Evolutionary conservation across 805 yeast species (phyloP).

Genomic region (Pichia phayaonensis): DNA sequence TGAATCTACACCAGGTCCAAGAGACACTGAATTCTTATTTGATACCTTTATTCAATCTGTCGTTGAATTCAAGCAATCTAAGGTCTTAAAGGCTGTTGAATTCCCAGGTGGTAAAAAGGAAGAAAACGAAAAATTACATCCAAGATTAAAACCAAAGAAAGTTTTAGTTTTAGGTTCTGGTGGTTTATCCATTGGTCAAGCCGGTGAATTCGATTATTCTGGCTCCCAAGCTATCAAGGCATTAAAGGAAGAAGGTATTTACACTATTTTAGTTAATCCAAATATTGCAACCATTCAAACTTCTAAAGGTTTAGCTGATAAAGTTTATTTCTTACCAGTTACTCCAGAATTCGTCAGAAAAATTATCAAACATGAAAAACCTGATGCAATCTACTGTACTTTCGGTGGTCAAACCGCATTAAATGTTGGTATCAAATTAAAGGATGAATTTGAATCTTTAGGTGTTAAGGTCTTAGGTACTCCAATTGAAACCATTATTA

Average conservation of each 20-base stretch:
- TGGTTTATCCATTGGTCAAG: constrained; percentile 97
- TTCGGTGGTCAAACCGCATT: constrained; percentile 99
- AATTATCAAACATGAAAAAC: constrained; percentile 89
- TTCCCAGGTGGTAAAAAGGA: constrained; percentile 86
- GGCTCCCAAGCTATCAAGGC: constrained; percentile 99
- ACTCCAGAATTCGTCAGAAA: constrained; percentile 94
- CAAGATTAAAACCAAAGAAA: constrained; percentile 79
- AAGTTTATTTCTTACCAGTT: constrained; percentile 96
- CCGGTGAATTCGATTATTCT: constrained; percentile 98
- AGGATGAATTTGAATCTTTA: constrained; percentile 84
- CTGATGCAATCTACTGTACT: constrained; percentile 94
- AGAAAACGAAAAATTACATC: constrained; percentile 69
- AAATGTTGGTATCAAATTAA: constrained; percentile 89
- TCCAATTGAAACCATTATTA: constrained; percentile 89
- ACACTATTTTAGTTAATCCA: constrained; percentile 93
- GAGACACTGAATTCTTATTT: constrained; percentile 95
- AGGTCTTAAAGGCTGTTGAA: constrained; percentile 56
- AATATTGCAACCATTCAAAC: constrained; percentile 98
- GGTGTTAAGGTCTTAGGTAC: constrained; percentile 97
- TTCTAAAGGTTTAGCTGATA: constrained; percentile 95
- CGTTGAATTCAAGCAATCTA: constrained; percentile 49
- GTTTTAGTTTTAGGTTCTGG: constrained; percentile 95
- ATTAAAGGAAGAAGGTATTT: constrained; percentile 93
- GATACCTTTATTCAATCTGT: constrained; percentile 88
- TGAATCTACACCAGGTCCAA: constrained; percentile 98